Evolutionary conservation across 2,329 filamentous ascomycete species (phyloP), one percentile per base, ranked within the genome.

Genomic region (Alternaria viburni): DNA sequence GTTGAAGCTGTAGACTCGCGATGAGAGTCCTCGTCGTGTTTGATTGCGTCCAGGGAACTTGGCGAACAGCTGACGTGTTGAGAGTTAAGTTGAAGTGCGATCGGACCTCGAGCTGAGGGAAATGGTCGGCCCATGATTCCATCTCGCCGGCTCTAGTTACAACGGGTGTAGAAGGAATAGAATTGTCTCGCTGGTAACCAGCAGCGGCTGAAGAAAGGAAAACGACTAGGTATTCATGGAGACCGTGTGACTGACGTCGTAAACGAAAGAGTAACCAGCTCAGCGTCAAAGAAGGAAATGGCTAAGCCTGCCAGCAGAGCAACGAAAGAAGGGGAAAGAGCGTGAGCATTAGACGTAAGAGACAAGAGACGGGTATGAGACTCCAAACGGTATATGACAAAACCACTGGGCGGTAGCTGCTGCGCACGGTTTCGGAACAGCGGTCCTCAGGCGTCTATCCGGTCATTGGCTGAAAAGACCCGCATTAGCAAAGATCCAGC

Each of bases 241-340:
- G 72, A 69, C 75, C 69, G 68, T 66, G 67, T 65, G 69, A 73
- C 68, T 69, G 71, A 72, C 66, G 71, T 74, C 69, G 64, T 62
- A 74, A 78, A 78, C 72, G 74, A 72, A 68, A 73, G 62, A 66
- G 69, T 66, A 72, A 76, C 73, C 74, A 75, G 75, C 74, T 74
- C 77, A 75, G 70, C 71, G 70, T 73, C 74, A 75, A 70, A 75
- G 64, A 67, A 69, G 59, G 67, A 73, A 56, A 63, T 76, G 72
- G 72, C 75, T 77, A 73, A 79, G 77, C 77, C 78, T 78, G 78
- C 77, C 78, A 79, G 78, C 76, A 78, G 76, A 74, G 69, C 74
- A 72, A 77, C 72, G 62, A 70, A 74, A 73, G 61, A 69, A 69
- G 73, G 62, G 67, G 70, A 74, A 77, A 74, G 75, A 80, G 72